phyloP scores from a whole-genome alignment of 495 filamentous ascomycete genomes.

The Xylaria flabelliformis region DNA sequence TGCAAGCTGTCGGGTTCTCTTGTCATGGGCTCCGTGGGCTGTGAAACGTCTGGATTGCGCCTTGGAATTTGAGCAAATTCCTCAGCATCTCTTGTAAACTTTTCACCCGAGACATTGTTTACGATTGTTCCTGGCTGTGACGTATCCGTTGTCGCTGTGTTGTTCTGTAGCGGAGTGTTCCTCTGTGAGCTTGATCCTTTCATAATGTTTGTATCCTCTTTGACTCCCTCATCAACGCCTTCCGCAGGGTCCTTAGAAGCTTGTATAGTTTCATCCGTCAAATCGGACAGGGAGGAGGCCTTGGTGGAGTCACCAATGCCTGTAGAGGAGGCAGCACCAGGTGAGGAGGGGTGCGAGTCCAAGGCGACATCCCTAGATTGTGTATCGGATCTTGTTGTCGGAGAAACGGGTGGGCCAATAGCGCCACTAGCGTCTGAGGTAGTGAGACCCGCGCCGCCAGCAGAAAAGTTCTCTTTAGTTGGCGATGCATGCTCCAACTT shows the following conservation, averaged over 20 bases:
- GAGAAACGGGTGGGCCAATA: conserved; percentile 43
- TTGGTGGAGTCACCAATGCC: conserved; percentile 60
- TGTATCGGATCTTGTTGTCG: conserved; percentile 41
- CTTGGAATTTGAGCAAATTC: conserved; percentile 32
- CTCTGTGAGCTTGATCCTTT: background rate
- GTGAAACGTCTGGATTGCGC: conserved; percentile 3
- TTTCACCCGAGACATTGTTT: conserved; percentile 26
- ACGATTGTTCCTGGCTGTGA: conserved; percentile 28
- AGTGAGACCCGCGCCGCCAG: conserved; percentile 32
- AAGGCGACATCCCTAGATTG: conserved; percentile 43
- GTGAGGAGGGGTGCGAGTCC: conserved; percentile 61
- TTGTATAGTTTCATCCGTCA: conserved; percentile 58
- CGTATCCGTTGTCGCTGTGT: conserved; percentile 25
- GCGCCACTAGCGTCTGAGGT: conserved; percentile 48
- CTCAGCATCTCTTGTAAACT: conserved; percentile 25
- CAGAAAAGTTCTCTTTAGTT: conserved; percentile 14
- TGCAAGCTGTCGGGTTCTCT: conserved; percentile 15
- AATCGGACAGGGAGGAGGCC: conserved; percentile 62
- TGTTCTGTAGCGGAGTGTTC: background rate
- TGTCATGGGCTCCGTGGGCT: conserved; percentile 9
- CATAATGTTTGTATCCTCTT: conserved; percentile 21
- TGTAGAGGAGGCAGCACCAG: conserved; percentile 49
- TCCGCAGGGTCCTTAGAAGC: conserved; percentile 32
- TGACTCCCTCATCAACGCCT: conserved; percentile 27
- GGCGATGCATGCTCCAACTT: conserved; percentile 32